Base-by-base conservation (phyloP, 768 basidiomycete species). In the Termitomyces sp. region DNA sequence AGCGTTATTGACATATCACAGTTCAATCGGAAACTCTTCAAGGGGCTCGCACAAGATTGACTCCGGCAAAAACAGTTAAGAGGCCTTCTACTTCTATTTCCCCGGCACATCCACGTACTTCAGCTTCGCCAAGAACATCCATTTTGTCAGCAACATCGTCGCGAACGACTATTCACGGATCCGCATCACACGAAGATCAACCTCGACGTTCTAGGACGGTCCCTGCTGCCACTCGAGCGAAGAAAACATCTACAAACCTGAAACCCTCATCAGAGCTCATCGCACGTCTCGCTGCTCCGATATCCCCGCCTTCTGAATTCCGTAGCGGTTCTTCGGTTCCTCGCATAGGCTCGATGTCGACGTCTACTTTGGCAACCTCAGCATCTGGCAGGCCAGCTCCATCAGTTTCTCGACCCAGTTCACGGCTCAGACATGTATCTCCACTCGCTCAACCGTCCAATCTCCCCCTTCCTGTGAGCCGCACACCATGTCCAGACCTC, bases 401-500 rank as follows among this genome's bases (percentile, higher is more conserved):
- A 36, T 61, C 57, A 8, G 57, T 31, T 22, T 63, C 65, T 18
- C 68, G 71, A 10, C 63, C 71, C 3, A 60, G 64, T 16, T 71
- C 73, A 1, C 69, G 72, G 0, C 71, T 74, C 20, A 61, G 65
- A 20, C 55, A 66, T 20, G 56, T 67, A 4, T 58, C 64, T 14
- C 59, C 67, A 29, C 67, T 64, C 9, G 64, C 65, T 29, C 59
- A 64, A 20, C 66, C 64, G 4, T 27, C 27, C 5, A 32, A 34
- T 29, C 36, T 51, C 24, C 58, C 56, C n/a, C 36, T 59, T 61
- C 47, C 60, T 64, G 37, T 59, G 22, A 76, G 71, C 59, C 67
- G 71, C 42, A 76, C 76, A 3, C 72, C 76, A 7, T 79, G 79
- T 8, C 78, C 79, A 9, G 76, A 76, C 37, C 62, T 79, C 20